Evolutionary conservation across 305 asterid genomes (phyloP).

Genomic region (Solanum hybrid): DNA sequence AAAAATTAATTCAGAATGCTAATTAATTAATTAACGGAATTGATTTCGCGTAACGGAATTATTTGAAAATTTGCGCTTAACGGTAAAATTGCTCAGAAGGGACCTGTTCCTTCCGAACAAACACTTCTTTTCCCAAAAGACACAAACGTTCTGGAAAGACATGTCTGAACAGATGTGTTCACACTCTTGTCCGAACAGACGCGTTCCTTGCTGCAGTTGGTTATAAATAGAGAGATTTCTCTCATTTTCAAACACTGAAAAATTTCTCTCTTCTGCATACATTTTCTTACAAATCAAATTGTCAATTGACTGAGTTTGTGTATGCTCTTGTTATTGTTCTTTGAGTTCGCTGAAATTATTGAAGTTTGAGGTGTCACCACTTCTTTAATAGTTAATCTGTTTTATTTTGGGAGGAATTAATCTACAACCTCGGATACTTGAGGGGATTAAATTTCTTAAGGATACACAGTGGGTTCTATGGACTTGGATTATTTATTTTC

Average conservation of each 20-base stretch:
- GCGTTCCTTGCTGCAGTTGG: no score
- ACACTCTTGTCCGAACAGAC: no score
- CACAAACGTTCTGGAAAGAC: no score
- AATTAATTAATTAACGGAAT: no score
- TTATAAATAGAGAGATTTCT: neutral
- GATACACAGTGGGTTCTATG: neutral
- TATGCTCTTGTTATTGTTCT: neutral
- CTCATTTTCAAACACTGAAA: neutral
- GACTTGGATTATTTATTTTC: neutral
- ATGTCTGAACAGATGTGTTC: no score
- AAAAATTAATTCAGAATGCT: no score
- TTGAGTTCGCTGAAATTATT: neutral
- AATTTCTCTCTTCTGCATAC: neutral
- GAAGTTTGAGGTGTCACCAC: neutral
- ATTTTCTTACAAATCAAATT: neutral
- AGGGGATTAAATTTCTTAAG: neutral
- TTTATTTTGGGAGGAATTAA: neutral
- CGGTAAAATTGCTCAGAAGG: no score
- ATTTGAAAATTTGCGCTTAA: no score
- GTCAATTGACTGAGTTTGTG: neutral
- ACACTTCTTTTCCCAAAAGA: no score
- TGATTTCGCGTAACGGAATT: no score
- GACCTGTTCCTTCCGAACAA: no score
- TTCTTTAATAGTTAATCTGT: no score
- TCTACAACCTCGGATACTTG: neutral